Evolutionary conservation across 768 basidiomycete genomes (phyloP).

Genomic region (Russula dissimulans): DNA sequence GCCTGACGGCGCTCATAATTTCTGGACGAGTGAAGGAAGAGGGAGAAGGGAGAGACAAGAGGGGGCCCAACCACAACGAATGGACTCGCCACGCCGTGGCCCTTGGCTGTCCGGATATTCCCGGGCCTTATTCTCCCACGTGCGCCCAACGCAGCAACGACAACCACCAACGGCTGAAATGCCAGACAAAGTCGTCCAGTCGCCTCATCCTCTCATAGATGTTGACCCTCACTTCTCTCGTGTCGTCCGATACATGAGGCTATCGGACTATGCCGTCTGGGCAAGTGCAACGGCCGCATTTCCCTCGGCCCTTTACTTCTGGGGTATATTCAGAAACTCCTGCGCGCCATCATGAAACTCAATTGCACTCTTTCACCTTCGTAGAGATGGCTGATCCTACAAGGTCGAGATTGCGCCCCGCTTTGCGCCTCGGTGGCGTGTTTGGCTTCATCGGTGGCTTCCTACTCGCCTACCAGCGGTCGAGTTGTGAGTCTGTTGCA

Average conservation of each 20-base stretch:
- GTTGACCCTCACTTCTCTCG: conserved; percentile 82
- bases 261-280: conserved; percentile 82
- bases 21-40: neutral
- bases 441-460: conserved; percentile 89
- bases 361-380: conserved; percentile 16
- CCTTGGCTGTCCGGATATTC: neutral
- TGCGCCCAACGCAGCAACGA: neutral
- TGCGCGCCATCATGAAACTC: conserved; percentile 16
- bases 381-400: conserved; percentile 40
- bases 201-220: conserved; percentile 88
- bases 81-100: conserved; percentile 3
- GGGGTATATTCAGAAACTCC: conserved; percentile 43
- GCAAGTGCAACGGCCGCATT: conserved; percentile 71
- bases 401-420: conserved; percentile 31
- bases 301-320: conserved; percentile 70
- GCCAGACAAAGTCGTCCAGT: conserved; percentile 46
- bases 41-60: neutral
- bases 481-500: conserved; percentile 54
- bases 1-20: conserved; percentile 51
- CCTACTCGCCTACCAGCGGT: conserved; percentile 85
- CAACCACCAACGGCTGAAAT: conserved; percentile 30
- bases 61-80: neutral
- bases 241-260: conserved; percentile 82
- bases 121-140: conserved; percentile 12
- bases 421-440: conserved; percentile 51